Base-by-base conservation (phyloP, 1,284 basidiomycete species). In the Sporisorium scitamineum region DNA sequence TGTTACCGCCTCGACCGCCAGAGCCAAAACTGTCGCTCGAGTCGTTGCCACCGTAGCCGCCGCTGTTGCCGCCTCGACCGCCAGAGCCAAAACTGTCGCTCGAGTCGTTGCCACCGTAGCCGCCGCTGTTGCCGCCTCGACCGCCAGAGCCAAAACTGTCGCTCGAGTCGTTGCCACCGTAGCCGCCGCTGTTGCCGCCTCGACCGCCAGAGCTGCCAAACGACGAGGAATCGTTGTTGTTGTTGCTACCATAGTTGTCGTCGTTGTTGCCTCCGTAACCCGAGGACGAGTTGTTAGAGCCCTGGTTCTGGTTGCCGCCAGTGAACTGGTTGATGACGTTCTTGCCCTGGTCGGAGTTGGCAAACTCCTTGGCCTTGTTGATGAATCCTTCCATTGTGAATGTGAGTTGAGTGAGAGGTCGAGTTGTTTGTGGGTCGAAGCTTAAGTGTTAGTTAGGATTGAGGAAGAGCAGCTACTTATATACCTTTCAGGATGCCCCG, bases 341-440 rank as follows among this genome's bases (percentile, higher is more conserved):
- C 58, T 72, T 37, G 62, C 78, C 76, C 58, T 80, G 68, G 9
- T 80, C 54, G 27, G 77, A 70, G 60, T 27, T 45, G 53, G 77
- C 77, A 52, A 79, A 80, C 60, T 80, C 71, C 69, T 79, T 79
- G 29, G 77, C 79, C 68, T 80, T 74, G 74, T 80, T 79, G 61
- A 80, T 68, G 67, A 80, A 74, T 27, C 60, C 56, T 37, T 79
- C 76, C 79, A 80, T 80, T 20, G n/a, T 78, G 72, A 57, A 24
- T n/a, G 26, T 24, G 13, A 16, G 27, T 8, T 48, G 47, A 5
- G 22, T 52, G 48, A 27, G 8, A 39, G 4, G 31, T 39, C 11
- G 16, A 7, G 20, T 14, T 5, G 24, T 5, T 24, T 53, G 32
- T 22, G 31, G 31, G 1, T 20, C n/a, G 3, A 13, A 5, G 32